Conservation (phyloP, 371 early-diverging fungal genomes). For the Syncephalastrum sp. region DNA sequence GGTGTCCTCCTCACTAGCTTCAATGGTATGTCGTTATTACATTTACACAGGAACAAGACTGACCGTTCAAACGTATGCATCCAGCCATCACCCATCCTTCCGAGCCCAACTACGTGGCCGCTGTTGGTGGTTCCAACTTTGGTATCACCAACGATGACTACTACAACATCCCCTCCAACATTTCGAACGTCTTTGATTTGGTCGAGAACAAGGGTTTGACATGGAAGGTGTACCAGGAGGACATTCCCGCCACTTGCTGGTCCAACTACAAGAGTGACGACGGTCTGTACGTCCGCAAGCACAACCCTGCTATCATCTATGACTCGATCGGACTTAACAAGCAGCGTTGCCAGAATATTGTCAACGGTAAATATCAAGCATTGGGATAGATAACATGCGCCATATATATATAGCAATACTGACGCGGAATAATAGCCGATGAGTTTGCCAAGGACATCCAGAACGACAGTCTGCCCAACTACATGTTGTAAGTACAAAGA, state of each 20-base stretch:
- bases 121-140: conserved; percentile 23
- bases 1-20: conserved; percentile 49
- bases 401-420: too few species aligned
- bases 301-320: conserved; percentile 60
- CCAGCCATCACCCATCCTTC: conserved; percentile 31
- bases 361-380: not conserved
- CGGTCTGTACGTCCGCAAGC: conserved; percentile 47
- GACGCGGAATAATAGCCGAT: conserved; percentile 4
- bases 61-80: too few species aligned
- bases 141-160: conserved; percentile 25
- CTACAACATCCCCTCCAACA: conserved; percentile 17
- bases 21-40: conserved; percentile 19
- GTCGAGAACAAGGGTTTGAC: conserved; percentile 43
- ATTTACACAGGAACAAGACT: too few species aligned
- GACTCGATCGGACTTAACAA: conserved; percentile 37
- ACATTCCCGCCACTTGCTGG: conserved; percentile 29
- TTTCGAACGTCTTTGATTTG: conserved; percentile 16
- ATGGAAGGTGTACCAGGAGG: conserved; percentile 51
- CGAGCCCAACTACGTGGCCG: conserved; percentile 21
- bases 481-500: conserved; percentile 29
- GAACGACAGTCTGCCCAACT: conserved; percentile 24
- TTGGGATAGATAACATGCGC: conserved; percentile 13
- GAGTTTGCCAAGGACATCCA: conserved; percentile 20
- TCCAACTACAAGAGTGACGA: conserved; percentile 12
- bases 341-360: conserved; percentile 42